Evolutionary conservation across 805 yeast species (phyloP).

Genomic region (Nakazawaea siamensis): DNA sequence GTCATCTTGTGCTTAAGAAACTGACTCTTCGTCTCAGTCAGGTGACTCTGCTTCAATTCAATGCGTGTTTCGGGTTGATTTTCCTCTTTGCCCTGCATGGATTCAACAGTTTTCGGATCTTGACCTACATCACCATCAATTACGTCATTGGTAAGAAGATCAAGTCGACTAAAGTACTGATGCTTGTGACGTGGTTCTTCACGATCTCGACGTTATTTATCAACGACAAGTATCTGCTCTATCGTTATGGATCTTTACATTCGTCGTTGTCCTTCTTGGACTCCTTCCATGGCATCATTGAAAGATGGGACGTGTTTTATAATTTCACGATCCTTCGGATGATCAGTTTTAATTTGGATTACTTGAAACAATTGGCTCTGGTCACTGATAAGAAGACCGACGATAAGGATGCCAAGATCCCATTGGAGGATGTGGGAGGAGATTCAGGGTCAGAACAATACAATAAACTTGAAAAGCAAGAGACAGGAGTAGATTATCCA

Average conservation of each 20-base stretch:
- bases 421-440: constrained; percentile 12
- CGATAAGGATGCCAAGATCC: constrained; percentile 1
- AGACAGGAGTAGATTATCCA: constrained; percentile 13
- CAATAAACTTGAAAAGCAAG: constrained; percentile 4
- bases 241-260: constrained; percentile 34
- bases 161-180: constrained; percentile 29
- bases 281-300: constrained; percentile 65
- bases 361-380: constrained; percentile 29
- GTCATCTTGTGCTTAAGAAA: constrained; percentile 49
- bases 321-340: constrained; percentile 83
- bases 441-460: constrained; percentile 10
- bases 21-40: constrained; percentile 18
- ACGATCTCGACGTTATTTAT: constrained; percentile 73
- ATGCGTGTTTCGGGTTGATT: constrained; percentile 59
- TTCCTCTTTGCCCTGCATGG: constrained; percentile 79
- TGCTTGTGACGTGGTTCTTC: constrained; percentile 58
- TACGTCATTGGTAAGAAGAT: constrained; percentile 38
- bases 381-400: constrained; percentile 10
- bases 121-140: constrained; percentile 47
- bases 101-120: constrained; percentile 52
- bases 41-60: constrained; percentile 51
- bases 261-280: constrained; percentile 47
- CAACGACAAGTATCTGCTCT: constrained; percentile 57
- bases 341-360: constrained; percentile 79
- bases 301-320: constrained; percentile 94